These are phyloP conservation scores for Mucor velutinosus DNA, from an alignment of 371 early-diverging fungal genomes.

Conservation along the genomic window DNA sequence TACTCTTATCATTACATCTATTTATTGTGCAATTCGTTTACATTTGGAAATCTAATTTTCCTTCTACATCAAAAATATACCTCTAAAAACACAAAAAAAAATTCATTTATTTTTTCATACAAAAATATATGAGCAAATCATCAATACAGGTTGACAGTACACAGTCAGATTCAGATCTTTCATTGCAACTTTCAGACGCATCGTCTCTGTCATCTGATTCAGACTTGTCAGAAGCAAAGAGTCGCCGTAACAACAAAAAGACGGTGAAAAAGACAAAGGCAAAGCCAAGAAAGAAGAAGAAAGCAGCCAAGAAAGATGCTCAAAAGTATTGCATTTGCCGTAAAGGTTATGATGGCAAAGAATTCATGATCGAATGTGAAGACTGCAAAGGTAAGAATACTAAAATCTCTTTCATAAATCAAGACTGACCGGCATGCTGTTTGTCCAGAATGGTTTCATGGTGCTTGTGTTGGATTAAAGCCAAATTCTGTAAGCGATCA, in stretches of 20 bases:
- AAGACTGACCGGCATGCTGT: neutral
- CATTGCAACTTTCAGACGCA: constrained; percentile 44
- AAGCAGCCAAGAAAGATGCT: constrained; percentile 24
- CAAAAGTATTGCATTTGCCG: constrained; percentile 57
- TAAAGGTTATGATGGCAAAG: constrained; percentile 65
- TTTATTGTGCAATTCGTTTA: neutral
- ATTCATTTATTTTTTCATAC: neutral
- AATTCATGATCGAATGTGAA: constrained; percentile 83
- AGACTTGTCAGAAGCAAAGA: constrained; percentile 7
- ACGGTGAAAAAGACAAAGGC: constrained; percentile 7
- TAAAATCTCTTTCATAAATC: neutral
- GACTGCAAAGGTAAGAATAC: constrained; percentile 53
- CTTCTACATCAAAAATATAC: neutral
- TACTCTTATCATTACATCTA: neutral
- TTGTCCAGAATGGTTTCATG: constrained; percentile 76
- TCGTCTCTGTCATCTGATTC: constrained; percentile 48
- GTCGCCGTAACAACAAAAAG: neutral
- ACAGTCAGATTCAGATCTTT: constrained; percentile 33
- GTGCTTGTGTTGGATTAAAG: constrained; percentile 65
- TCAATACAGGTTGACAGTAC: neutral
- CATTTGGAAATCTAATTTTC: neutral
- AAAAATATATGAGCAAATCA: neutral
- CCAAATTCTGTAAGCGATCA: constrained; percentile 54
- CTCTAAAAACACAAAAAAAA: neutral
- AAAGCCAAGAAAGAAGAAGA: constrained; percentile 23